Conservation (phyloP, 208 protist species). For the Acanthamoeba sp. region DNA sequence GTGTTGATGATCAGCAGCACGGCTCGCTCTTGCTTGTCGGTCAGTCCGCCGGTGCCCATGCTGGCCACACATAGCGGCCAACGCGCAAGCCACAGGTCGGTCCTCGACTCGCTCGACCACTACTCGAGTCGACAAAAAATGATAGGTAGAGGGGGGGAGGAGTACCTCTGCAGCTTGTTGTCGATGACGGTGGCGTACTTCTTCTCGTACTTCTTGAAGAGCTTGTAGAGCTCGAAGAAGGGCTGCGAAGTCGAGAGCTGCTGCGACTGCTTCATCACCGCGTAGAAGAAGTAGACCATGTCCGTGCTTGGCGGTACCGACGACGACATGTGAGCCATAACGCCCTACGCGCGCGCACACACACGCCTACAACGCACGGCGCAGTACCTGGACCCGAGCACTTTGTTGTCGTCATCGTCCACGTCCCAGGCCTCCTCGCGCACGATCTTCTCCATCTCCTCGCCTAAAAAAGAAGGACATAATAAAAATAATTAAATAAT, state of each 20-base stretch:
- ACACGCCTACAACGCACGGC: too few relatives aligned
- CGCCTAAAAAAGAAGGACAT: background rate
- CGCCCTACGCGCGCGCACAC: too few relatives aligned
- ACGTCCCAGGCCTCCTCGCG: conserved; percentile 76
- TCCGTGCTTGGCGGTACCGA: conserved; percentile 61
- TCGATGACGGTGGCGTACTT: conserved; percentile 73
- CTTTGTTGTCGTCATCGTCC: conserved; percentile 76
- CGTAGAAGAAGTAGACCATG: conserved; percentile 71
- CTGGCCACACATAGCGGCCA: background rate
- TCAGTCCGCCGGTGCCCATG: conserved; percentile 28
- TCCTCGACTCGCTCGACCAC: conserved; percentile 44
- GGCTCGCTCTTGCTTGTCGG: conserved; percentile 51
- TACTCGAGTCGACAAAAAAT: background rate
- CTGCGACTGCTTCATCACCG: conserved; percentile 69
- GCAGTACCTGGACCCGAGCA: conserved; percentile 60
- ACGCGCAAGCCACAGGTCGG: background rate
- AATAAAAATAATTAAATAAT: too few relatives aligned
- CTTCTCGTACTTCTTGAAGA: conserved; percentile 79
- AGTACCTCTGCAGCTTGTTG: conserved; percentile 58
- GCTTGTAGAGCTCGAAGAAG: conserved; percentile 77
- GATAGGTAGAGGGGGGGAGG: background rate
- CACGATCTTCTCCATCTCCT: conserved; percentile 60
- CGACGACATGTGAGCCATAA: too few relatives aligned
- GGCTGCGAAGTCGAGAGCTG: conserved; percentile 69
- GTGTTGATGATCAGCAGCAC: conserved; percentile 83